phyloP scores from a whole-genome alignment of 768 basidiomycete species.

The Russula vinacea region DNA sequence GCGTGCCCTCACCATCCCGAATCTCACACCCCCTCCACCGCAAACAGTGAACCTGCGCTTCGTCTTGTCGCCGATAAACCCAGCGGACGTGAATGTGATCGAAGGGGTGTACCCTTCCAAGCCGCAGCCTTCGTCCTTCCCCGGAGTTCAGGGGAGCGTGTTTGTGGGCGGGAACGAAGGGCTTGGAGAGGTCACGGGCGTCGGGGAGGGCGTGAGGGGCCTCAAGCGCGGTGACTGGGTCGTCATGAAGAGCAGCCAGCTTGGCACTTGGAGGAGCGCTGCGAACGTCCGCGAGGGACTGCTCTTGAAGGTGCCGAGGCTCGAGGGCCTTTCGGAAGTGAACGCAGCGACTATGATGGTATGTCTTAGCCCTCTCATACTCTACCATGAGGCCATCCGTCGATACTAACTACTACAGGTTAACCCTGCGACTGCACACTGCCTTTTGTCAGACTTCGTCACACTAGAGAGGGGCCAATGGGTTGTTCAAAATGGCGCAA shows the following conservation, averaged over 20 bases:
- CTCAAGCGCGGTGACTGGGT: constrained; percentile 68
- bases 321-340: constrained; percentile 49
- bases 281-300: constrained; percentile 54
- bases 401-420: constrained; percentile 44
- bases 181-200: constrained; percentile 58
- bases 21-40: constrained; percentile 49
- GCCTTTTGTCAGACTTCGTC: constrained; percentile 74
- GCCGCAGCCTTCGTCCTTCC: constrained; percentile 43
- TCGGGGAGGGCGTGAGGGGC: constrained; percentile 52
- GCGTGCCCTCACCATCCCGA: constrained; percentile 48
- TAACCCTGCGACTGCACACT: constrained; percentile 81
- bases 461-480: constrained; percentile 65
- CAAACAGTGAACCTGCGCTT: constrained; percentile 62
- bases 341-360: constrained; percentile 77
- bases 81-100: constrained; percentile 76
- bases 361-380: constrained; percentile 26
- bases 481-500: constrained; percentile 84
- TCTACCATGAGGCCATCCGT: not conserved
- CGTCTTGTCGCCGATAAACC: constrained; percentile 73
- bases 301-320: constrained; percentile 56
- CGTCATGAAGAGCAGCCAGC: constrained; percentile 60
- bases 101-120: constrained; percentile 79
- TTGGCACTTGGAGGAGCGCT: constrained; percentile 71
- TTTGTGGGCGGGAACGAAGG: constrained; percentile 79
- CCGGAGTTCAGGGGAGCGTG: constrained; percentile 40